Evolutionary conservation across 23 red algal genomes (phyloP), one percentile per base, ranked within the genome.

Genomic region (Gracilariopsis chorda): DNA sequence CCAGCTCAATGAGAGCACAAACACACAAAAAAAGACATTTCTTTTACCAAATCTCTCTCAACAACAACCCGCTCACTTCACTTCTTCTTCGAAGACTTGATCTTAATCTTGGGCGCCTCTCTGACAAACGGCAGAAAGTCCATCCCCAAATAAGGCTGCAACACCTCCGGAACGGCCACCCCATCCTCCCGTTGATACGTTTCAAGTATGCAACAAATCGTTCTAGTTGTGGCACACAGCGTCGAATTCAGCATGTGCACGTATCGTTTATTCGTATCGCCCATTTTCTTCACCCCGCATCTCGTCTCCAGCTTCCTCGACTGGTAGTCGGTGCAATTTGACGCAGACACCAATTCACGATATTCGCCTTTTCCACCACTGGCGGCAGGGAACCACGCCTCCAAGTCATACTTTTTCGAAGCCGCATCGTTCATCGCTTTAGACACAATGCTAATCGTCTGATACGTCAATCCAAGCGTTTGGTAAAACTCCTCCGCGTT

Each of bases 191-290:
- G 88, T 86, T 99, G 97, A 62, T 90, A 96, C 77, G 88, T 99
- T 88, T 99, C 97, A 37, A 99, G 44, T 60, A 99, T 93, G 64
- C 92, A 94, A 78, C 97, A 99, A 51, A 99, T 96, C 11, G 95
- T 93, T 46, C 97, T 76, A 23, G 88, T 99, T 25, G 93, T 96
- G 45, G 97, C 97, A 59, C 97, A 99, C 78, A 99, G 84, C 12
- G 97, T 99, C 16, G 92, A 93, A 87, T 99, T 99, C 42, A 99
- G 69, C 97, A 99, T 99, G 49, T 99, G 97, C 80, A 99, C 97
- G 55, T 92, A 99, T 72, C 80, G 76, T 78, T 99, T 95, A 33
- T 95, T 92, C 34, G 83, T 84, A n/a, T 96, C 97, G 20, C 93
- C 97, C 92, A 83, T 93, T 51, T 99, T 99, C 39, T 99, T 96